Conservation (phyloP, 2,329 filamentous ascomycete species). For the Metarhizium guizhouense region DNA sequence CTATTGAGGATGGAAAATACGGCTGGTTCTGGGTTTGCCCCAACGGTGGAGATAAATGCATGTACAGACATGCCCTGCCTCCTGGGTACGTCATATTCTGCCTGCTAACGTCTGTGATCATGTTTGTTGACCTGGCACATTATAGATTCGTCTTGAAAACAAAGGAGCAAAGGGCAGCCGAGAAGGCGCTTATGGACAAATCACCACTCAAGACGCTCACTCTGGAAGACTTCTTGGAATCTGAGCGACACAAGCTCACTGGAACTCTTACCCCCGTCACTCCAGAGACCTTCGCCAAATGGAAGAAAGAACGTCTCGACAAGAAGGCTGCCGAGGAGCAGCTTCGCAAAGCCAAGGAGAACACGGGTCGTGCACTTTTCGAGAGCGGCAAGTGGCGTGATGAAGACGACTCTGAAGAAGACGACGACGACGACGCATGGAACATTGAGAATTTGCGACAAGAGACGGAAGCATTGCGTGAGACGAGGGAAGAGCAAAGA, state of each 20-base stretch:
- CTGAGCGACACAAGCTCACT: slow-evolving; percentile 88
- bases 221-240: slow-evolving; percentile 94
- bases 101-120: not conserved
- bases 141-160: slow-evolving; percentile 89
- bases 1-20: slow-evolving; percentile 97
- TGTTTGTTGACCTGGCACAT: slow-evolving; percentile 14
- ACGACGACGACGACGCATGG: slow-evolving; percentile 57
- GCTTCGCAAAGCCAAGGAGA: slow-evolving; percentile 84
- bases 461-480: slow-evolving; percentile 72
- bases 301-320: slow-evolving; percentile 89
- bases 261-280: slow-evolving; percentile 91
- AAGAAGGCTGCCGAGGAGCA: slow-evolving; percentile 96
- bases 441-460: slow-evolving; percentile 74
- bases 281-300: slow-evolving; percentile 84
- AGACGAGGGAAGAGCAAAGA: slow-evolving; percentile 70
- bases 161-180: slow-evolving; percentile 88
- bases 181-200: slow-evolving; percentile 94
- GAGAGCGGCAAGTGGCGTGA: slow-evolving; percentile 90
- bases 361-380: slow-evolving; percentile 88
- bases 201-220: slow-evolving; percentile 90
- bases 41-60: slow-evolving; percentile 94
- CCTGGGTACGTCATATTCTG: slow-evolving; percentile 62
- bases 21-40: slow-evolving; percentile 99
- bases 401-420: slow-evolving; percentile 52
- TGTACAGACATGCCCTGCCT: slow-evolving; percentile 93